Evolutionary conservation across 345 rosid species (phyloP), one percentile per base, ranked within the genome.

Genomic region (Garcia nutans): DNA sequence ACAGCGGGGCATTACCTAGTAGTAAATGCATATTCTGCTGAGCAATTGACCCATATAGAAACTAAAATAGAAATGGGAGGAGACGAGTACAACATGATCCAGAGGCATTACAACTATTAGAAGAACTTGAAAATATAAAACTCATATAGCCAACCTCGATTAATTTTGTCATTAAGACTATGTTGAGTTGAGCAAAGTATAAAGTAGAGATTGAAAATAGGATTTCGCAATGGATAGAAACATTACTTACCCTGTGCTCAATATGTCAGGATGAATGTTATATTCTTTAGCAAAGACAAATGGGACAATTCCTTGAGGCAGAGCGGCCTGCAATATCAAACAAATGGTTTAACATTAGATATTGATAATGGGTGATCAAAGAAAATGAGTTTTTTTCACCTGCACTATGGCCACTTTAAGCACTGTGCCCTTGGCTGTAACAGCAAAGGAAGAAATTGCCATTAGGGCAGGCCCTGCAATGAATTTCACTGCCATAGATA

Each of bases 251-350:
- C 90, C 90, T 9, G 99, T 90, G 82, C 99, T 90, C 42, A 92
- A 49, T 45, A 91, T 66, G 55, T 95, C 92, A 3, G 97, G 96
- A 87, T 93, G 82, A 79, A 91, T 84, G 78, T 90, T 85, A 63
- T 93, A 95, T 78, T 95, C 96, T 84, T 88, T 93, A 10, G 99
- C 96, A 37, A 95, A 91, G 42, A 95, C 97, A 77, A 95, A 91
- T 24, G 98, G 97, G 58, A 93, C 96, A 0, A 95, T 81, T 66
- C 96, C 99, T 84, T 89, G 99, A 59, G 97, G 96, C 74, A 95
- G 88, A 82, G 98, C 92, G 63, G 98, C 97, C 99, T 93, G 85
- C 84, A 81, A 3, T 68, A 49, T 6, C 41, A 44, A 60, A 60
- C 17, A 67, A 19, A 65, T 26, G 45, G 11, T 6, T 9, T 15